Evolutionary conservation across 257 asterid species (phyloP), one percentile per base, ranked within the genome.

Genomic region (Solanum peruvianum): DNA sequence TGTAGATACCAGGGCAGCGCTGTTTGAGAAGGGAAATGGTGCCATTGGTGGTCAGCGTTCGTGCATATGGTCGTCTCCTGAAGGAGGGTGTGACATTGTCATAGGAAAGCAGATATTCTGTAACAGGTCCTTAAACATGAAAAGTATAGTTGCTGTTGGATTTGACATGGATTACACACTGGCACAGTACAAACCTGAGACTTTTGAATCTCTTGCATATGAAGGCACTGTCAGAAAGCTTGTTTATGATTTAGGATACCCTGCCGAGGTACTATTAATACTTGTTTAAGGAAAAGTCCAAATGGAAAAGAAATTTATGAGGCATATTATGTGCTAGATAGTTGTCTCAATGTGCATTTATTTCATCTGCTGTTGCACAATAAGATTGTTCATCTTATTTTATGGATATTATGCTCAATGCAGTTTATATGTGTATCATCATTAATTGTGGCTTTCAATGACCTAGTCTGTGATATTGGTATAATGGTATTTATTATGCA

Each of bases 101-200:
- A 91, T 92, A 88, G 98, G 98, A 87, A 94, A 94, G 85, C 94
- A 91, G 83, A 95, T 96, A 83, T 96, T 95, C 91, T 95, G 99
- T 93, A 97, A 97, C 88, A 93, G 99, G 91, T 93, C 99, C 78
- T 88, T 97, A 81, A 97, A 97, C 94, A 96, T 96, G 99, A 94
- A 88, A 89, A 97, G 66, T 75, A 95, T 97, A 66, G 96, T 95
- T 86, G 96, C 99, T 84, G 98, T 97, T 58, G 99, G 99, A 87
- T 97, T 97, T 62, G 99, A 97, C 85, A 97, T 96, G 99, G 99
- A 97, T 88, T 97, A 97, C 85, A 97, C 99, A 9, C 88, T 97
- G 90, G 99, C 99, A 5, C 99, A 96, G 72, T 97, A 97, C 92
- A 97, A 92, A 86, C 91, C 99, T 27, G 98, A 97, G 91, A 97